Percentiles rank a stretch among this genome's conserved stretches.
phyloP scores from a whole-genome alignment of 2,329 filamentous ascomycete genomes.

The Fusarium camptoceras region DNA sequence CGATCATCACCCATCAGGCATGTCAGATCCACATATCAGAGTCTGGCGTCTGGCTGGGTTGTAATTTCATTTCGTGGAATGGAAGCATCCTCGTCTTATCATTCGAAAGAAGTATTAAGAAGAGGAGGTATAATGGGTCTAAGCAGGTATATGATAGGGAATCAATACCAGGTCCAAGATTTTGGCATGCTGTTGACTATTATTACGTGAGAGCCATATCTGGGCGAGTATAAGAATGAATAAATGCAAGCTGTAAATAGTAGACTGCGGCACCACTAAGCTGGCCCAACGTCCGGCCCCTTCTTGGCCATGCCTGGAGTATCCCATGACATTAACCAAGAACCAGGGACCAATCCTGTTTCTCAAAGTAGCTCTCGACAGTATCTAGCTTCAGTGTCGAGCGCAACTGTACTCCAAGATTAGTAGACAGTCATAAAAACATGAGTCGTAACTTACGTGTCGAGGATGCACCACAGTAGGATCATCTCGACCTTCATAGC shows the following conservation, averaged over 20 bases:
- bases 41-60: neutral
- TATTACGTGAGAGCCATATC: neutral
- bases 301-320: no score
- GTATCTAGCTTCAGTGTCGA: conserved; percentile 7
- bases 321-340: conserved; percentile 1
- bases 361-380: conserved; percentile 22
- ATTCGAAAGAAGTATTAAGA: neutral
- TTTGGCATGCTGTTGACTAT: neutral
- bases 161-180: neutral
- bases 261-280: neutral
- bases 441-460: conserved; percentile 1
- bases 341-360: conserved; percentile 26
- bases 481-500: conserved; percentile 33
- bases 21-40: neutral
- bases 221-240: neutral
- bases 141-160: neutral
- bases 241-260: neutral
- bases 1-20: no score
- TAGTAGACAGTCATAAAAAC: neutral
- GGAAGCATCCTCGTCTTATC: neutral
- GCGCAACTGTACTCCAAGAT: conserved; percentile 4
- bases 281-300: neutral
- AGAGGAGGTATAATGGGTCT: neutral
- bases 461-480: conserved; percentile 23
- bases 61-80: neutral